Percentiles rank a stretch among this genome's conserved stretches.
These are phyloP conservation scores for Anthracocystis walkeri DNA, from an alignment of 1,284 basidiomycete genomes.

Conservation along the genomic window DNA sequence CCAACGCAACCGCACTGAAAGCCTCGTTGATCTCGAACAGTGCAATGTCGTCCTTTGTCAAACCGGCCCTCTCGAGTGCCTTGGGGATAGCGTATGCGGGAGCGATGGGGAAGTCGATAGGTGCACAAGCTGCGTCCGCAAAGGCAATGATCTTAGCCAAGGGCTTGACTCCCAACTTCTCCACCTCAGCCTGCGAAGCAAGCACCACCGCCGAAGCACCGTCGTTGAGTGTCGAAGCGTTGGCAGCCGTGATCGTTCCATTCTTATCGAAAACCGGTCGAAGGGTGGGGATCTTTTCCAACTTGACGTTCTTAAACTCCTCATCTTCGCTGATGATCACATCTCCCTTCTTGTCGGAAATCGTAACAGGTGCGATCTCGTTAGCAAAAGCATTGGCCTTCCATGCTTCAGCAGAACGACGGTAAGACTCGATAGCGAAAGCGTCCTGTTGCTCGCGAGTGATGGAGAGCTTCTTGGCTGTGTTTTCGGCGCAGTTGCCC, in stretches of 20 bases:
- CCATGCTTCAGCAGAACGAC: conserved; percentile 92
- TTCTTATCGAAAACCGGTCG: conserved; percentile 71
- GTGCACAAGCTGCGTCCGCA: conserved; percentile 95
- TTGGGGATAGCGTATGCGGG: conserved; percentile 90
- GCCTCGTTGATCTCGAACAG: conserved; percentile 93
- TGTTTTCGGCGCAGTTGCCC: conserved; percentile 70
- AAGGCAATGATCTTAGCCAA: conserved; percentile 75
- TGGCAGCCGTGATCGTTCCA: conserved; percentile 72
- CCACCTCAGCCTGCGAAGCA: conserved; percentile 63
- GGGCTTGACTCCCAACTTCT: conserved; percentile 69
- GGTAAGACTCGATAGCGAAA: conserved; percentile 93
- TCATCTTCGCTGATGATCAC: conserved; percentile 87
- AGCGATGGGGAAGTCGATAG: conserved; percentile 96
- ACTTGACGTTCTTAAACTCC: conserved; percentile 80
- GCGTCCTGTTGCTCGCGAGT: conserved; percentile 71
- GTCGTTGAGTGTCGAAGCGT: conserved; percentile 71
- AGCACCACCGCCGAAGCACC: conserved; percentile 71
- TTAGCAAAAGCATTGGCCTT: conserved; percentile 82
- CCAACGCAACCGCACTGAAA: conserved; percentile 69
- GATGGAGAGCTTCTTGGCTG: conserved; percentile 69
- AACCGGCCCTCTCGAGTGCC: conserved; percentile 87
- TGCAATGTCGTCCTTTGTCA: conserved; percentile 85
- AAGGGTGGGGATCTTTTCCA: conserved; percentile 70
- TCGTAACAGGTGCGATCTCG: conserved; percentile 86
- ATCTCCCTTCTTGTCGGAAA: conserved; percentile 88